Evolutionary conservation across 345 rosid genomes (phyloP), one percentile per base, ranked within the genome.

Genomic region (Erysimum cheiranthoides): DNA sequence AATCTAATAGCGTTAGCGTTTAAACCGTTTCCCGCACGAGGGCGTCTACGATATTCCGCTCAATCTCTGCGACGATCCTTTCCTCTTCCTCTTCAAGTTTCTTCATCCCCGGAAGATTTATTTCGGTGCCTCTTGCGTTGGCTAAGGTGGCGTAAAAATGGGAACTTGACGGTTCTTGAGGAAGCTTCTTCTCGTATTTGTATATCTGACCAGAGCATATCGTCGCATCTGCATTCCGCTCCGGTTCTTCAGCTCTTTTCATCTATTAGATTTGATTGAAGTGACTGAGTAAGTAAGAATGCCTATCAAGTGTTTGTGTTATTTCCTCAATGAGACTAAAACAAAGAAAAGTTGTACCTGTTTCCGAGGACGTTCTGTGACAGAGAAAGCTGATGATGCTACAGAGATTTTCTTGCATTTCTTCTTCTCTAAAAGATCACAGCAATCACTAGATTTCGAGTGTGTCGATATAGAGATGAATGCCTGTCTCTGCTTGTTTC

Each of bases 181-280:
- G 65, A 56, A 53, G 71, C 28, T 73, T 73, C 63, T 63, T 52
- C 54, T 73, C 70, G 77, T 42, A 21, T 4, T 52, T 52, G 35
- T 73, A 13, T 63, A 9, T 34, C 5, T 64, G 71, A 54, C 30
- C 65, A 18, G 53, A 34, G 49, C 18, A 25, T 54, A 42, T 64
- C 16, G 16, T 42, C 56, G 38, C 63, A 42, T 64, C 56, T 21
- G 46, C 27, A 4, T 53, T 53, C 34, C 32, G 42, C n/a, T 61
- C 42, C 78, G 72, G 75, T 57, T 76, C 42, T 57, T 74, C 14
- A 70, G 83, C 85, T 61, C 51, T 35, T n/a, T 49, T 8, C 50
- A 36, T 49, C 75, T 71, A 30, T 2, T 30, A 9, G 2, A 10
- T 16, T 8, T 17, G 17, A 42, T 59, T 28, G 10, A 16, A 30